Evolutionary conservation across 2,329 filamentous ascomycete genomes (phyloP), one percentile per base, ranked within the genome.

Genomic region (Balansia obtecta): DNA sequence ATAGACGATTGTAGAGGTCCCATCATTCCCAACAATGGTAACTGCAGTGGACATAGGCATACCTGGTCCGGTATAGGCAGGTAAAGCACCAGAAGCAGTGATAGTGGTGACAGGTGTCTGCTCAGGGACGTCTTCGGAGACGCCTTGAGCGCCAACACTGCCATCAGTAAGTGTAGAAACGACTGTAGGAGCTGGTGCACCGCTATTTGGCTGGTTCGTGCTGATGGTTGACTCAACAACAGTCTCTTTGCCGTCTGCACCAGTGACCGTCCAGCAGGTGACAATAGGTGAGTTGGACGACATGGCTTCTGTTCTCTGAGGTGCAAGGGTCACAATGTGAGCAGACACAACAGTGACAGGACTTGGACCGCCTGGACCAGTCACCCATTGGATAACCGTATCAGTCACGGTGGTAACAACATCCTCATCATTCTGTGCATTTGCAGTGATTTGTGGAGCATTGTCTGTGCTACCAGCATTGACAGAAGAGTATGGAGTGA

Each of bases 221-320:
- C 30, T 38, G 40, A 48, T 16, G 27, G 61, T 63, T 10, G 65
- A 66, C 45, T 68, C 61, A 15, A 68, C 52, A 15, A 66, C 56
- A 8, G 65, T 68, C 11, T 63, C 59, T 44, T 52, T 56, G 34
- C 56, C 56, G 30, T 57, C 56, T 27, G 55, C 18, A 12, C 56
- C 56, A 22, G 55, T 49, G 16, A 55, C 18, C 4, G 56, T 57
- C 52, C 50, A 56, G 51, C 56, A 56, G 38, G 54, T 56, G 33
- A 57, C 53, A 33, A 53, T 45, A 15, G 56, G 44, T 10, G 34
- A 48, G 12, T 22, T 40, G 9, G 18, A 30, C 11, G 40, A 50
- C 2, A 50, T 45, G 2, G 40, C 41, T 11, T 50, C 45, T 11
- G 49, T 30, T 6, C 52, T 44, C 16, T 16, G 41, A 18, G 54